Base-by-base conservation (phyloP, 495 filamentous ascomycete species). In the Friedmanniomyces simplex region DNA sequence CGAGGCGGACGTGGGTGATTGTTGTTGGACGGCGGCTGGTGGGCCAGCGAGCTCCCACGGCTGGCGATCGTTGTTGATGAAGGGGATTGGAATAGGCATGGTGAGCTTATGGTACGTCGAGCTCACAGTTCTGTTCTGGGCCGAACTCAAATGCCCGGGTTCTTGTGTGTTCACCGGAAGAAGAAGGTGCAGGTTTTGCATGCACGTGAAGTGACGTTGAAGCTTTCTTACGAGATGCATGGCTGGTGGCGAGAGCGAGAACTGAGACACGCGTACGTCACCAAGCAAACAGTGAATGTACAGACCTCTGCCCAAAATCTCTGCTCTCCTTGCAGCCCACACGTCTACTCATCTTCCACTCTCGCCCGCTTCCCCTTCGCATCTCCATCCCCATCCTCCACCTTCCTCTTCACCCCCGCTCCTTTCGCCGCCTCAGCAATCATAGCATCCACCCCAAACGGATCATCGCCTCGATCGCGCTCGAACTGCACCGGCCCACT, bases 401-500 rank as follows among this genome's bases (percentile, higher is more conserved):
- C 94, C 70, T 86, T 94, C 52, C 91, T 83, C 68, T 95, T 73
- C 46, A 10, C 28, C 4, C 68, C 69, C 18, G 67, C 68, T 1
- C 74, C 67, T 58, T 81, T 73, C 60, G 71, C 84, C 68, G 87
- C 88, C 69, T 95, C 88, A 24, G 76, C 79, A 67, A 99, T 85
- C 76, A 98, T 94, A 65, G 85, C 87, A 63, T 95, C 89, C 57
- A 97, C 89, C 30, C 90, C 86, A 63, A 97, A 97, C 7, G 89
- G 88, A 73, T 96, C 46, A 21, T 37, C 60, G 18, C 75, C 79
- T 6, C 71, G 74, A 61, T 96, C 93, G 73, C 93, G 95, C 74
- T 97, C 93, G 68, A 99, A 99, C 67, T 95, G 88, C n/a, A 99
- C 93, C 1, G 94, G 93, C 21, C 93, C 93, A 89, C 86, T 58